phyloP scores from a whole-genome alignment of 2,329 filamentous ascomycete genomes.

The Fusarium clavum region DNA sequence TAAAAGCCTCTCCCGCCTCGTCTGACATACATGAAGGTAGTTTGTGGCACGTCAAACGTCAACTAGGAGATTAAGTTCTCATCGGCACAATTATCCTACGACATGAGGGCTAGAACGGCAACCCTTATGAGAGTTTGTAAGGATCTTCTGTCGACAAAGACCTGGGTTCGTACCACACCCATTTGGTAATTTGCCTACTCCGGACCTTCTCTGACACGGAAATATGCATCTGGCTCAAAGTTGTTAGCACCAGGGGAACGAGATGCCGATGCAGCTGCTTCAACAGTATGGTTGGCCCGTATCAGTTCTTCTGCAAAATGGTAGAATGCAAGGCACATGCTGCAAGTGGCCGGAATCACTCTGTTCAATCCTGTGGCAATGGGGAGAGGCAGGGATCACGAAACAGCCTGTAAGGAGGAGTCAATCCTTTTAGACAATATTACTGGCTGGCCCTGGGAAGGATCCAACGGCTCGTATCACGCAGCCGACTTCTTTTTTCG shows the following conservation, averaged over 20 bases:
- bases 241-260: constrained; percentile 16
- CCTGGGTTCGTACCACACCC: neutral
- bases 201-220: constrained; percentile 10
- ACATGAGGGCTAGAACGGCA: neutral
- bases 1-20: neutral
- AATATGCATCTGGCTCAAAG: constrained; percentile 25
- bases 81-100: neutral
- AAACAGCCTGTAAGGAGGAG: neutral
- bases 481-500: neutral
- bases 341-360: neutral
- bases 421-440: neutral
- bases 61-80: neutral
- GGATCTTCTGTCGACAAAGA: neutral
- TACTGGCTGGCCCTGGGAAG: neutral
- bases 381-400: neutral
- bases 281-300: neutral
- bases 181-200: neutral
- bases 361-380: neutral
- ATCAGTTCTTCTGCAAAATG: neutral
- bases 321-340: neutral
- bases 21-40: constrained; percentile 9
- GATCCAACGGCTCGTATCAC: neutral
- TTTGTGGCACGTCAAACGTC: constrained; percentile 1
- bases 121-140: neutral
- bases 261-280: neutral